phyloP scores from a whole-genome alignment of 176 grass and related monocot species.

The Alopecurus myosuroides region DNA sequence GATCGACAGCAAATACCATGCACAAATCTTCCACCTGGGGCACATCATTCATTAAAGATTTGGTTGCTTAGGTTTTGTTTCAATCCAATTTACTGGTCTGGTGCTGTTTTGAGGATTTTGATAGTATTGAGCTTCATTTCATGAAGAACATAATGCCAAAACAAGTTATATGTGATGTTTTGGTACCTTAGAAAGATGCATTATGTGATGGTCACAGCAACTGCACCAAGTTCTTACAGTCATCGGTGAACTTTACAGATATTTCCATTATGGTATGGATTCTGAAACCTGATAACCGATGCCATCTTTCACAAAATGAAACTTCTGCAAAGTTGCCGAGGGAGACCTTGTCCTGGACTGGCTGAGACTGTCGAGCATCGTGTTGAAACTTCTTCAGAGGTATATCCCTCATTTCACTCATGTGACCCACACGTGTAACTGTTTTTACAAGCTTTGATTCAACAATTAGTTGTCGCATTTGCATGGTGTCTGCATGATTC shows the following conservation, averaged over 20 bases:
- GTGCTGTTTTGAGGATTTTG: too few species aligned
- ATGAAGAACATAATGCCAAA: too few species aligned
- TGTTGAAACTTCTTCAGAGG: neutral
- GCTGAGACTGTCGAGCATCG: neutral
- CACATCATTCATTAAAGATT: conserved; percentile 13
- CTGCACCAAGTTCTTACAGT: neutral
- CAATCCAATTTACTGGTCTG: too few species aligned
- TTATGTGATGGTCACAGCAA: neutral
- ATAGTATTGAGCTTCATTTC: too few species aligned
- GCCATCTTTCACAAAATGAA: neutral
- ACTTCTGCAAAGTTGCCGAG: neutral
- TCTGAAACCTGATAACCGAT: neutral
- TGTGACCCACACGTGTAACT: neutral
- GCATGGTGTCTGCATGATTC: neutral
- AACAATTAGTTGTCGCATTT: neutral
- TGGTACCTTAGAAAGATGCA: too few species aligned
- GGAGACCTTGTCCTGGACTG: neutral
- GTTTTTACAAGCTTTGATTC: neutral
- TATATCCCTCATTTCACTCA: neutral
- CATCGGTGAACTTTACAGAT: too few species aligned
- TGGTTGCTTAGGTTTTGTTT: too few species aligned
- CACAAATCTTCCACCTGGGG: conserved; percentile 29
- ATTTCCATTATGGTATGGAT: neutral
- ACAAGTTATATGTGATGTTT: too few species aligned
- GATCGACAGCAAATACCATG: conserved; percentile 75